Percentiles rank a stretch among this genome's conserved stretches.
These are phyloP conservation scores for Micractinium conductrix DNA, from an alignment of 139 green algal species.

Conservation along the genomic window DNA sequence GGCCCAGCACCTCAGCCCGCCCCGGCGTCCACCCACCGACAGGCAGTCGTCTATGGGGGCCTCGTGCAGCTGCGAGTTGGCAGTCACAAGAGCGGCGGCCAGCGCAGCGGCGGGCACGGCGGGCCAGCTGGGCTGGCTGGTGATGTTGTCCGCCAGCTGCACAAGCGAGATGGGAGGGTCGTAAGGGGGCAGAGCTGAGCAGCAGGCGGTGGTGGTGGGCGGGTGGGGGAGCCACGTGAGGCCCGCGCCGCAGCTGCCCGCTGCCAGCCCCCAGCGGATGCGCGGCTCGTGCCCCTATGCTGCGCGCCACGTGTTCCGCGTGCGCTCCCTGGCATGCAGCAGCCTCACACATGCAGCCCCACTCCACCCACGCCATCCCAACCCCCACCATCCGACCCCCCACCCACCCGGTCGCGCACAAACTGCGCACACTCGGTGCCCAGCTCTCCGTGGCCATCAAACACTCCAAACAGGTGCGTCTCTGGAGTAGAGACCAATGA, in stretches of 20 bases:
- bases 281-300: neutral
- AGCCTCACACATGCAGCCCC: neutral
- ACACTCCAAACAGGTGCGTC: slow-evolving; percentile 77
- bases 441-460: slow-evolving; percentile 87
- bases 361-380: neutral
- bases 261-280: neutral
- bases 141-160: slow-evolving; percentile 59
- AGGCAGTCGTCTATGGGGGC: slow-evolving; percentile 70
- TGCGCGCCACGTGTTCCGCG: neutral
- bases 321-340: neutral
- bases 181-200: neutral
- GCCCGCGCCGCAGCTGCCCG: too few relatives aligned
- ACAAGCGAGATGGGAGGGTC: too few relatives aligned
- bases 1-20: too few relatives aligned
- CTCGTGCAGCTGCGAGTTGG: slow-evolving; percentile 85
- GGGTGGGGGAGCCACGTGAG: neutral
- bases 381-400: neutral
- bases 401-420: slow-evolving; percentile 75
- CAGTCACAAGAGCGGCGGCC: slow-evolving; percentile 70
- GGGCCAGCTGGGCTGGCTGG: slow-evolving; percentile 38
- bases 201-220: neutral
- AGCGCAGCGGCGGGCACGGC: slow-evolving; percentile 47
- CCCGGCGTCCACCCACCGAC: too few relatives aligned
- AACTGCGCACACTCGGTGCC: slow-evolving; percentile 81
- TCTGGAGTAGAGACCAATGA: neutral